phyloP scores from a whole-genome alignment of 257 asterid genomes.

The Ligustrum vulgare region DNA sequence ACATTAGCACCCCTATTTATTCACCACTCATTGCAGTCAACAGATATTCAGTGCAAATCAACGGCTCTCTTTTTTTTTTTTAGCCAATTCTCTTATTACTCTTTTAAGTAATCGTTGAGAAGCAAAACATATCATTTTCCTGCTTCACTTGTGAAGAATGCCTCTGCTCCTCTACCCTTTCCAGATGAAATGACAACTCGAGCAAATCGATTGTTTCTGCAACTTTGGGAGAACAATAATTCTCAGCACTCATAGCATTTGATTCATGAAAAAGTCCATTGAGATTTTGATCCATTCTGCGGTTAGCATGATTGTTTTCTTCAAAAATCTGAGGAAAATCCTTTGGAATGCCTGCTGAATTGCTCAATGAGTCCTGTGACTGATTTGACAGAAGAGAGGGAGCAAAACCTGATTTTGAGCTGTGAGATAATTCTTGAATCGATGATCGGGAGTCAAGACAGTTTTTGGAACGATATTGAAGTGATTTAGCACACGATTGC shows the following conservation, averaged over 20 bases:
- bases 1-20: too few relatives aligned
- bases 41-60: background rate
- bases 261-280: slow-evolving; percentile 14
- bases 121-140: slow-evolving; percentile 34
- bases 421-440: slow-evolving; percentile 28
- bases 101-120: slow-evolving; percentile 28
- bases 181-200: slow-evolving; percentile 60
- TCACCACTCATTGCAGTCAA: too few relatives aligned
- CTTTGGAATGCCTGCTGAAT: slow-evolving; percentile 25
- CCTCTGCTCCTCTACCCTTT: slow-evolving; percentile 60
- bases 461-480: slow-evolving; percentile 24
- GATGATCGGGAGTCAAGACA: slow-evolving; percentile 22
- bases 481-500: slow-evolving; percentile 18
- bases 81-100: background rate
- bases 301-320: slow-evolving; percentile 18
- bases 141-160: slow-evolving; percentile 38
- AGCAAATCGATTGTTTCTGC: slow-evolving; percentile 43
- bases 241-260: background rate
- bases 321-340: slow-evolving; percentile 20
- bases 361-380: slow-evolving; percentile 29
- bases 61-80: background rate
- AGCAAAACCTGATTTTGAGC: slow-evolving; percentile 47
- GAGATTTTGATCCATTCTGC: slow-evolving; percentile 19
- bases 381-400: slow-evolving; percentile 87
- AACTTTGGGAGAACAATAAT: slow-evolving; percentile 23